Conservation (phyloP, 2,329 filamentous ascomycete species). For the Aspergillus awamori region DNA sequence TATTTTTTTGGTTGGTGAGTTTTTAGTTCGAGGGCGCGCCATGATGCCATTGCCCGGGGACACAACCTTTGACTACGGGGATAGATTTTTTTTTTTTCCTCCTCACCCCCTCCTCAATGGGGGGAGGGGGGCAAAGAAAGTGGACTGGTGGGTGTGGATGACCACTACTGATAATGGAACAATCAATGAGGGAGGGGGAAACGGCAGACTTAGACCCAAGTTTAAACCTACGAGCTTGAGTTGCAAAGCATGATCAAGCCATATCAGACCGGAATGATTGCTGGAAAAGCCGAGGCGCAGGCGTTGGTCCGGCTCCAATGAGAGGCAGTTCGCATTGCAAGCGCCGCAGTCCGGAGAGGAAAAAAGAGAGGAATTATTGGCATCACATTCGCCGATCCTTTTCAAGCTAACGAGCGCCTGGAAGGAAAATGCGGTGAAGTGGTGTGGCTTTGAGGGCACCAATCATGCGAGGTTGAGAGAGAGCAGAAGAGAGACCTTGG, state of each 20-base stretch:
- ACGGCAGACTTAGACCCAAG: constrained; percentile 1
- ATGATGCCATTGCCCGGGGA: not conserved
- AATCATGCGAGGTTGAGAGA: constrained; percentile 10
- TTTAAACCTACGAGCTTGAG: not conserved
- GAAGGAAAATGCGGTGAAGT: constrained; percentile 21
- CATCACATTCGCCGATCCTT: constrained; percentile 7
- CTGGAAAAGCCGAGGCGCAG: not conserved
- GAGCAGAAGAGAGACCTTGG: not conserved
- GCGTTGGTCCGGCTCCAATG: not conserved
- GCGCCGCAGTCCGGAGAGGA: not conserved
- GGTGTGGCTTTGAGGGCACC: constrained; percentile 16
- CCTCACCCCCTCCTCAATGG: not conserved
- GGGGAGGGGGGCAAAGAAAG: no score
- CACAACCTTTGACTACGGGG: not conserved
- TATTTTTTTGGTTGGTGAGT: not conserved
- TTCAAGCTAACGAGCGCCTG: constrained; percentile 3
- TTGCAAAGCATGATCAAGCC: not conserved
- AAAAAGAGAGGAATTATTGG: not conserved
- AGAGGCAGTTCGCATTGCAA: not conserved
- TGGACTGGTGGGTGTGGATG: not conserved
- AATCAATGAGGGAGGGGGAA: not conserved
- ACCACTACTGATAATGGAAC: not conserved
- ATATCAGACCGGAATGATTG: constrained; percentile 5
- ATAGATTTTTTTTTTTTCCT: not conserved
- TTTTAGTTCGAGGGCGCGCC: no score